phyloP scores from a whole-genome alignment of 2,329 filamentous ascomycete genomes.

The Fusarium sp. region DNA sequence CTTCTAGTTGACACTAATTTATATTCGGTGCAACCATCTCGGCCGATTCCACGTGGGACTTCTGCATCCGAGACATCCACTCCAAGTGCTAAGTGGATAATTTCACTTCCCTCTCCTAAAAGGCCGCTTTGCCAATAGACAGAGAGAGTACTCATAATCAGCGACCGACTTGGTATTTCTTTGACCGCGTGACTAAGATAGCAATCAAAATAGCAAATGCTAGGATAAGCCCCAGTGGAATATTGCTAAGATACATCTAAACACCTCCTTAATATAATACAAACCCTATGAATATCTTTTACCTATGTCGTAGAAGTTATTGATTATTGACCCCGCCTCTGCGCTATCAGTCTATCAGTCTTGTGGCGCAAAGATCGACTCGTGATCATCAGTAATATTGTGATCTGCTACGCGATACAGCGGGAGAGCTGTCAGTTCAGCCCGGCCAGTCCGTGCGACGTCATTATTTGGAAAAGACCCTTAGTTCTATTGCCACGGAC shows the following conservation, averaged over 20 bases:
- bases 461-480: constrained; percentile 22
- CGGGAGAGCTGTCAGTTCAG: constrained; percentile 28
- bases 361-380: not conserved
- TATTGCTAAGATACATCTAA: too few species aligned
- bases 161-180: too few species aligned
- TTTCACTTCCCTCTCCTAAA: not conserved
- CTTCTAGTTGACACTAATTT: constrained; percentile 4
- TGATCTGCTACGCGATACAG: constrained; percentile 18
- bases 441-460: constrained; percentile 18
- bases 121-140: not conserved
- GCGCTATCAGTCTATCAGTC: too few species aligned
- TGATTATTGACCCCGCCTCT: too few species aligned
- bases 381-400: constrained; percentile 13
- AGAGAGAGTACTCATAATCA: too few species aligned
- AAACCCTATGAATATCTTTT: too few species aligned
- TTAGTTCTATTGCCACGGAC: constrained; percentile 4
- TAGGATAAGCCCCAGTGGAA: too few species aligned
- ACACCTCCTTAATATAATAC: too few species aligned
- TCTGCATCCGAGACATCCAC: constrained; percentile 31
- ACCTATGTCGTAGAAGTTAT: too few species aligned
- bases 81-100: too few species aligned
- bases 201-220: too few species aligned
- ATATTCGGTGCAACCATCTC: constrained; percentile 30
- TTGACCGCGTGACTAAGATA: too few species aligned
- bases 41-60: constrained; percentile 41